Evolutionary conservation across 2,329 filamentous ascomycete species (phyloP), one percentile per base, ranked within the genome.

Genomic region (Chaetomiaceae sp.): DNA sequence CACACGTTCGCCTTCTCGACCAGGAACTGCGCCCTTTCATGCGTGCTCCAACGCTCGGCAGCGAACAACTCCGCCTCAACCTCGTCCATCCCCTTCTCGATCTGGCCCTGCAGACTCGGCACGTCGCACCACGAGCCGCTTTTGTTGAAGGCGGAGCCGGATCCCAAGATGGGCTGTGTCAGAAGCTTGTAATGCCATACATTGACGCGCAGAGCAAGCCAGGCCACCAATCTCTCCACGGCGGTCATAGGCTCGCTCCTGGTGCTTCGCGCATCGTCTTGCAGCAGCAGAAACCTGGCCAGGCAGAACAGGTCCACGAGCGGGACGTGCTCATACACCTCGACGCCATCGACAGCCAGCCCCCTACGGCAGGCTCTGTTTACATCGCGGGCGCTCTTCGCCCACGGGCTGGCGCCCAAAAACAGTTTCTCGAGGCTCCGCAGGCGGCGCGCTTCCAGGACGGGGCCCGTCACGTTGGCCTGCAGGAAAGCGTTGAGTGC

Each of bases 381-480:
- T 14, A 83, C 58, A 1, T 19, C 7, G 17, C 43, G 39, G 27
- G 2, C n/a, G 12, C n/a, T 18, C n/a, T 3, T 39, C 39, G 18
- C 19, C 12, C 22, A 35, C 20, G 33, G 38, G 32, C 24, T 50
- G 32, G 14, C 19, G 46, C n/a, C 17, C 5, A 54, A 56, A 44
- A 76, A 68, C 4, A 65, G 55, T 1, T 52, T 49, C 26, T 68
- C 62, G n/a, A 74, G 45, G 34, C 34, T 55, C 42, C 32, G 37
- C 0, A 55, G 49, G 4, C 47, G 42, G 0, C 10, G 6, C 14
- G 45, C 52, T 11, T 72, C 68, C n/a, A 95, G 70, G 0, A 88
- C 83, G 1, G 90, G 90, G 0, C 90, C 90, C 3, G 90, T 95
- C 44, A 94, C 86, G 61, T 88, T 95, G 1, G 81, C 81, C 63